These are phyloP conservation scores for Hansenula sp. DNA, from an alignment of 1,139 yeast species.

Conservation along the genomic window DNA sequence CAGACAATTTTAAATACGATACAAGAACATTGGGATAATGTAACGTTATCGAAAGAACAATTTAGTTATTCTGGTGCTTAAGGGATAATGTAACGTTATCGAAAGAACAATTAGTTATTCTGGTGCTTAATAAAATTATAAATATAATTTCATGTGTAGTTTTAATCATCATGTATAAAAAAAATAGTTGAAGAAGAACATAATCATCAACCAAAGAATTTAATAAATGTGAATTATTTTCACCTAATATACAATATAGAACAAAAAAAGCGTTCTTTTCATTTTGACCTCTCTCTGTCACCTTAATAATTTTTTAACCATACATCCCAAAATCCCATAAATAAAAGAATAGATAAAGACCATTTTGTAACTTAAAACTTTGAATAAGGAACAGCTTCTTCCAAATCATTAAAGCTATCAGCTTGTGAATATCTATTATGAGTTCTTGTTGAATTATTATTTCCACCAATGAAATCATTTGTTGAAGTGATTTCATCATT, in stretches of 20 bases:
- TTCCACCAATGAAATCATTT: slow-evolving; percentile 14
- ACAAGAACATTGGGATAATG: slow-evolving; percentile 11
- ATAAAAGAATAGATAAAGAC: too few species aligned
- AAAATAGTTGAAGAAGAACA: too few species aligned
- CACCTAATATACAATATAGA: too few species aligned
- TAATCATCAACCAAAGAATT: too few species aligned
- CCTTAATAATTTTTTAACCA: too few species aligned
- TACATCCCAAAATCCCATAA: too few species aligned
- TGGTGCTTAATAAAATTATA: too few species aligned
- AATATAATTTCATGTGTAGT: too few species aligned
- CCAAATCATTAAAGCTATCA: background rate
- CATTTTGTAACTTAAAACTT: background rate
- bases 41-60: slow-evolving; percentile 3
- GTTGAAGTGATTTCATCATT: slow-evolving; percentile 11
- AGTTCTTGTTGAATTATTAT: slow-evolving; percentile 1
- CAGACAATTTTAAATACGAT: slow-evolving; percentile 1
- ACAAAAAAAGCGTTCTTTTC: too few species aligned
- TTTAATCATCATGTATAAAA: too few species aligned
- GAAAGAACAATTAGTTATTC: background rate
- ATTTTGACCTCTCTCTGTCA: too few species aligned
- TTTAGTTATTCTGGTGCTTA: slow-evolving; percentile 2
- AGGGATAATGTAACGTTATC: background rate
- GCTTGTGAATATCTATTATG: slow-evolving; percentile 5
- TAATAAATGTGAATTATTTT: too few species aligned
- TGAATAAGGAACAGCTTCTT: slow-evolving; percentile 1